Evolutionary conservation across 441 rosid genomes (phyloP), one percentile per base, ranked within the genome.

Genomic region (Erodium moschatum): DNA sequence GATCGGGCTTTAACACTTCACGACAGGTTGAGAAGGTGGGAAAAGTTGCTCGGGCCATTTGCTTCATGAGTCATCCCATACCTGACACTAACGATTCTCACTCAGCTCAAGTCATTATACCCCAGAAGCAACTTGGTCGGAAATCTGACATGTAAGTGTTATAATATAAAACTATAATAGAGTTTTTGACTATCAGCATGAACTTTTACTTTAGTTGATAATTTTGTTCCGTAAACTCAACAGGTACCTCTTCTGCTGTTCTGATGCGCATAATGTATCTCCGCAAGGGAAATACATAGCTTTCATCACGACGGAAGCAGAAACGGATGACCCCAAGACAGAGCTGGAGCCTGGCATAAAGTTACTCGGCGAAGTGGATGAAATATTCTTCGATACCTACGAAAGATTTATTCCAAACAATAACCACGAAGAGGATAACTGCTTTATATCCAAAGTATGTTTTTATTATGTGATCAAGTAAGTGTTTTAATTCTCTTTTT

Each of bases 61-160:
- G 90, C 40, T 79, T 87, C 72, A 84, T 85, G 93, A 88, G 85
- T 79, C 90, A 87, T 76, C 92, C 89, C n/a, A 82, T 87, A 66
- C 92, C 88, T 56, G 78, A 79, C 74, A 85, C 89, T 66, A 76
- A 82, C 1, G 84, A 85, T 35, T 87, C 83, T 73, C 92, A 85
- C 70, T 87, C 90, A 7, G 85, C 77, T n/a, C 92, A 87, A 73
- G 85, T 85, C 76, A 87, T 87, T 73, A 81, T 87, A 81, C 92
- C 92, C 0, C 92, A 87, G 78, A 87, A 84, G 82, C 92, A 87
- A 67, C 83, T 87, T 19, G 83, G 88, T 24, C 92, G 90, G 63
- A 85, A 85, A 82, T 85, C 92, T 66, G 92, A 87, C 76, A 87
- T 85, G 89, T 85, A 81, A 6, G 10, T 35, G 5, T 24, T 24